Evolutionary conservation across 2,329 filamentous ascomycete genomes (phyloP), one percentile per base, ranked within the genome.

Genomic region (Xylariaceae sp.): DNA sequence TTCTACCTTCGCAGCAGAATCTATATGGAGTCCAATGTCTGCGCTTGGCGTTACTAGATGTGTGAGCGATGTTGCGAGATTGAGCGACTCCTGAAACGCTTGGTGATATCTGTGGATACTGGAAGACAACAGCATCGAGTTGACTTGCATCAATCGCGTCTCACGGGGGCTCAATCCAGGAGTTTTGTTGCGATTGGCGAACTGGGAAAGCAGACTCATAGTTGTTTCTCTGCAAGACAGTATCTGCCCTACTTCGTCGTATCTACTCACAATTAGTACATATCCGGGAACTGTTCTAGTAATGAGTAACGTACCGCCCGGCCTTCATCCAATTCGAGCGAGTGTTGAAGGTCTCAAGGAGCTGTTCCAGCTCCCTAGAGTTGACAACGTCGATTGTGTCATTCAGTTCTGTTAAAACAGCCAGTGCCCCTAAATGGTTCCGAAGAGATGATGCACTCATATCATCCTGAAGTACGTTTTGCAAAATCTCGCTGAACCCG

Each of bases 11-110:
- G 92, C 84, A 10, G 87, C 87, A 10, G 87, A 89, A 69, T 92
- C 88, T 50, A 97, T 84, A 59, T 86, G 83, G 1, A 97, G 75
- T 0, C 88, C 90, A n/a, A 90, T 74, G 0, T 83, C 78, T 61
- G 82, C 80, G 70, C 89, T 94, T 2, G 86, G 78, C 4, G 78
- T 72, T n/a, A 92, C 84, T 30, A 97, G 80, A 57, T 90, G 86
- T 10, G 86, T 89, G n/a, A 99, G 80, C 30, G 88, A 86, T 2
- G 92, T 94, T 10, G 92, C 89, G 10, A 92, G 85, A 64, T 92
- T 92, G 30, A 99, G 76, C 0, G 92, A 93, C 67, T 96, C 92
- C 70, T 97, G 92, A 1, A 89, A 82, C 3, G 88, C 88, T 61
- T 88, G 87, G 67, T 97, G 92, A 64, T 86, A 88, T 51, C 92